These are phyloP conservation scores for Moesziomyces globuligerus DNA, from an alignment of 1,284 basidiomycete species.

Conservation along the genomic window DNA sequence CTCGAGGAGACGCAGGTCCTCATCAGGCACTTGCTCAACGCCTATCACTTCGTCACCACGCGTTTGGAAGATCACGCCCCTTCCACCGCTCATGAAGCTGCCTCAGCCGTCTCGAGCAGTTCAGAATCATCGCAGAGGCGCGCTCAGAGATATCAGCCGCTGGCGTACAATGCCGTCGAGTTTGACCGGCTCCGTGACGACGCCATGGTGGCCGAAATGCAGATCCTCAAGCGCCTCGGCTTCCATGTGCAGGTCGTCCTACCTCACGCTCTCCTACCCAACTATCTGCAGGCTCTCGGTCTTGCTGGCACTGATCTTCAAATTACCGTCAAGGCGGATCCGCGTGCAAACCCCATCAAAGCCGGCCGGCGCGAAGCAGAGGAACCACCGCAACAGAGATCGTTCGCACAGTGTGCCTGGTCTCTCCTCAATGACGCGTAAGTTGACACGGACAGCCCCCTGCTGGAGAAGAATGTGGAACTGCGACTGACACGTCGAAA, in stretches of 20 bases:
- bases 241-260: conserved; percentile 75
- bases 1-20: conserved; percentile 91
- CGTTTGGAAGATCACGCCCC: neutral
- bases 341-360: neutral
- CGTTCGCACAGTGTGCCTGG: conserved; percentile 66
- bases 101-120: no score
- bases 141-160: conserved; percentile 72
- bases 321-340: conserved; percentile 2
- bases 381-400: neutral
- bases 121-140: conserved; percentile 70
- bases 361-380: neutral
- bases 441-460: no score
- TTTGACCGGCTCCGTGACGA: conserved; percentile 72
- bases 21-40: conserved; percentile 92
- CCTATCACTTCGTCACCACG: conserved; percentile 80
- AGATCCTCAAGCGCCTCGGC: conserved; percentile 81
- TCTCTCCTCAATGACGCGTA: conserved; percentile 68
- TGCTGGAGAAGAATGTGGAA: no score
- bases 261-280: conserved; percentile 92
- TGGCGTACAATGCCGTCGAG: conserved; percentile 8
- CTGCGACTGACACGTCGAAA: neutral
- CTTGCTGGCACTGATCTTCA: conserved; percentile 68
- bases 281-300: conserved; percentile 90
- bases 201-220: conserved; percentile 94
- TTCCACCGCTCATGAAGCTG: neutral